Conservation (phyloP, 176 grass and related monocot species). For the Musa beccarii region DNA sequence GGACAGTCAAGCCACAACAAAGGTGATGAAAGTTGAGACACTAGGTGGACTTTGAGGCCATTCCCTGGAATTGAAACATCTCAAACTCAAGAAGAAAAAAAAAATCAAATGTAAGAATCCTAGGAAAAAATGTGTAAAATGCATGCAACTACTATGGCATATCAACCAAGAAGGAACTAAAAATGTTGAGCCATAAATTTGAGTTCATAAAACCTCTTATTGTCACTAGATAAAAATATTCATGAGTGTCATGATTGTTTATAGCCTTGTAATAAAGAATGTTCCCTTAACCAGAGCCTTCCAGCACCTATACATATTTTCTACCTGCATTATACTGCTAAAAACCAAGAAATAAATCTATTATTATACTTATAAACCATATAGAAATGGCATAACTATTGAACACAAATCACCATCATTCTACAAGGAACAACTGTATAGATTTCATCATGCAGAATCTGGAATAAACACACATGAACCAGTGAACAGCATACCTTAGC, state of each 20-base stretch:
- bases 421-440: background rate
- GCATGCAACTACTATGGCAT: too few relatives aligned
- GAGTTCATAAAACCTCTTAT: too few relatives aligned
- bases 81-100: too few relatives aligned
- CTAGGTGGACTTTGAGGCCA: too few relatives aligned
- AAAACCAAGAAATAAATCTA: background rate
- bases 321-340: background rate
- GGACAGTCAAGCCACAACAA: too few relatives aligned
- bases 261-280: background rate
- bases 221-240: too few relatives aligned
- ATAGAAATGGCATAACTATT: background rate
- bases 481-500: conserved; percentile 39
- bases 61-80: too few relatives aligned
- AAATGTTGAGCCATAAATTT: too few relatives aligned
- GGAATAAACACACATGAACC: background rate
- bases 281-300: background rate
- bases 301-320: background rate
- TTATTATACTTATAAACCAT: background rate
- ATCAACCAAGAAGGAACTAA: too few relatives aligned
- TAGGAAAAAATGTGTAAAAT: too few relatives aligned
- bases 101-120: too few relatives aligned
- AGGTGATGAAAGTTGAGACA: too few relatives aligned
- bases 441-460: background rate
- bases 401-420: background rate
- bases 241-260: background rate